These are phyloP conservation scores for Capsicum chinense DNA, from an alignment of 257 asterid species.

Conservation along the genomic window DNA sequence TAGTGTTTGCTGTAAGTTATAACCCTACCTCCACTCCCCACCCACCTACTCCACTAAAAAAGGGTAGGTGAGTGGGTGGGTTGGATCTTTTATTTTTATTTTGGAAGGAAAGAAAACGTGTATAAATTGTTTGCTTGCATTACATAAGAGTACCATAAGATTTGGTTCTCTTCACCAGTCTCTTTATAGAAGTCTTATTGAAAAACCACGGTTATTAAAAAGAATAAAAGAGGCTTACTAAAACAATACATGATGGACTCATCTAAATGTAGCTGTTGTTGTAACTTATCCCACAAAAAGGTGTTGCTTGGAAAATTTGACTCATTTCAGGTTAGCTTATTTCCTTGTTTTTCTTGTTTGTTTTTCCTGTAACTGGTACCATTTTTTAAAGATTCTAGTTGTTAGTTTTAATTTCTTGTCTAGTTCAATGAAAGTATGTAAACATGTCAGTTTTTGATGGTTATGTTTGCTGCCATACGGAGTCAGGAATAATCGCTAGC, in stretches of 20 bases:
- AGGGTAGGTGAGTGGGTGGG: background rate
- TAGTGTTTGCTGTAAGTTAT: too few species aligned
- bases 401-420: background rate
- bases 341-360: background rate
- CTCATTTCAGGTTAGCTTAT: slow-evolving; percentile 19
- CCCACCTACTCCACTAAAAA: too few species aligned
- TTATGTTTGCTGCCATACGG: too few species aligned
- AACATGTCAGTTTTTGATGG: too few species aligned
- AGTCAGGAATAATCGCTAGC: too few species aligned
- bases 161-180: slow-evolving; percentile 15
- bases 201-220: too few species aligned
- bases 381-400: background rate
- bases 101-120: background rate
- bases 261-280: background rate
- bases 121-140: background rate
- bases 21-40: too few species aligned
- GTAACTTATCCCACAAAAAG: background rate
- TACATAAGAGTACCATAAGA: background rate
- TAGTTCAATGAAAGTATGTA: background rate
- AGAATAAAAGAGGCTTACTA: too few species aligned
- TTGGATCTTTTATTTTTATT: background rate
- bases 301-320: background rate
- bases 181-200: background rate
- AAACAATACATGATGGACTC: background rate
- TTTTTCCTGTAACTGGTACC: background rate